Evolutionary conservation across 139 green algal species (phyloP).

Genomic region (Micractinium conductrix): DNA sequence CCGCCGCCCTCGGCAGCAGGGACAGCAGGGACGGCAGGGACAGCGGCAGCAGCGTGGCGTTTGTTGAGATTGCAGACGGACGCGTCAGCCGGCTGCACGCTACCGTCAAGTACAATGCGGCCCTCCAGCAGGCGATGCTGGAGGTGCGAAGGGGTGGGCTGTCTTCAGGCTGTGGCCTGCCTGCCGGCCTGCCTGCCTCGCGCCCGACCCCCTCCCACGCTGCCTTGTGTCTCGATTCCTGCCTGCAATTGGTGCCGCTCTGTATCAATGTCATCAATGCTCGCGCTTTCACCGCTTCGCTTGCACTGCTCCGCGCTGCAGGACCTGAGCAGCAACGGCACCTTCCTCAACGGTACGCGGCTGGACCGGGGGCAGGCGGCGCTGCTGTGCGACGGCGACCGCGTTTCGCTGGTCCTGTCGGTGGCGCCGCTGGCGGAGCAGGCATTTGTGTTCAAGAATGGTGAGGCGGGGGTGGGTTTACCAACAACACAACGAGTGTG

Average conservation of each 20-base stretch:
- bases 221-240: too few species aligned
- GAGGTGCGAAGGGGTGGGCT: conserved; percentile 20
- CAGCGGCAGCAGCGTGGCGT: conserved; percentile 2
- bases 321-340: conserved; percentile 73
- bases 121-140: conserved; percentile 24
- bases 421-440: conserved; percentile 72
- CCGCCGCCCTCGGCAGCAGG: background rate
- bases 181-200: too few species aligned
- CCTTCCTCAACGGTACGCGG: conserved; percentile 62
- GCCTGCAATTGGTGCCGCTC: too few species aligned
- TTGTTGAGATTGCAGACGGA: conserved; percentile 65
- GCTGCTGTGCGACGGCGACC: conserved; percentile 54
- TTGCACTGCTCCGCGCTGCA: conserved; percentile 15
- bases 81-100: conserved; percentile 72
- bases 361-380: conserved; percentile 32
- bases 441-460: conserved; percentile 46
- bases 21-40: background rate
- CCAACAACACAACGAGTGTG: too few species aligned
- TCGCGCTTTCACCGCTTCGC: background rate
- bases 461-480: background rate
- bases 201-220: too few species aligned
- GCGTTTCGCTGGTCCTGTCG: conserved; percentile 65
- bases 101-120: conserved; percentile 37
- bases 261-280: too few species aligned
- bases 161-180: background rate